Percentiles rank a stretch among this genome's conserved stretches.
These are phyloP conservation scores for Picea abies DNA, from an alignment of 83 land plant species.

Conservation along the genomic window DNA sequence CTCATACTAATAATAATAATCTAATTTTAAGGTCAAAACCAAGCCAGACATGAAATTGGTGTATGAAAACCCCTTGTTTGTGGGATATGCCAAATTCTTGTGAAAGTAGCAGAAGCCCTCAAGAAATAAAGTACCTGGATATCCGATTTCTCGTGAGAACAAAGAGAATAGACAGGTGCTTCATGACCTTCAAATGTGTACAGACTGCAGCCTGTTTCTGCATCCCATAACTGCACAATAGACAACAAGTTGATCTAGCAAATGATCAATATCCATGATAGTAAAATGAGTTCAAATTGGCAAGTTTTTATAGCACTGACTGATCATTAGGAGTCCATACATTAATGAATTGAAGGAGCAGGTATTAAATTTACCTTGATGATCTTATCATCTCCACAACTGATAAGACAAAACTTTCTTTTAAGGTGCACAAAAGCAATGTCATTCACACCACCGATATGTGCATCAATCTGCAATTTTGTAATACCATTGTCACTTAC, in stretches of 20 bases:
- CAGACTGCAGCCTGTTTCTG: slow-evolving; percentile 44
- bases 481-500: background rate
- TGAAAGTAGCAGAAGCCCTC: no score
- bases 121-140: slow-evolving; percentile 38
- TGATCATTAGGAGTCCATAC: background rate
- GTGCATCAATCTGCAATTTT: slow-evolving; percentile 8
- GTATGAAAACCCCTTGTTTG: no score
- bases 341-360: background rate
- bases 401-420: slow-evolving; percentile 54
- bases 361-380: slow-evolving; percentile 53
- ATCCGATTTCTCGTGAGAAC: slow-evolving; percentile 75
- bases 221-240: slow-evolving; percentile 68
- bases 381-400: slow-evolving; percentile 80
- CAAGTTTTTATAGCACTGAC: background rate
- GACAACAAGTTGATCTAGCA: background rate
- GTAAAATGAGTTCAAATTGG: no score
- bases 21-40: no score
- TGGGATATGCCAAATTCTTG: no score
- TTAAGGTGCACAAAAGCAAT: slow-evolving; percentile 62
- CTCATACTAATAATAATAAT: no score
- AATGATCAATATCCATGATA: no score
- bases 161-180: slow-evolving; percentile 73
- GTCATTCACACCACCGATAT: slow-evolving; percentile 71
- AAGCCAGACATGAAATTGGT: no score
- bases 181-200: slow-evolving; percentile 82